Evolutionary conservation across 106 monocot genomes (phyloP), one percentile per base, ranked within the genome.

Genomic region (Dendrobium nobile): DNA sequence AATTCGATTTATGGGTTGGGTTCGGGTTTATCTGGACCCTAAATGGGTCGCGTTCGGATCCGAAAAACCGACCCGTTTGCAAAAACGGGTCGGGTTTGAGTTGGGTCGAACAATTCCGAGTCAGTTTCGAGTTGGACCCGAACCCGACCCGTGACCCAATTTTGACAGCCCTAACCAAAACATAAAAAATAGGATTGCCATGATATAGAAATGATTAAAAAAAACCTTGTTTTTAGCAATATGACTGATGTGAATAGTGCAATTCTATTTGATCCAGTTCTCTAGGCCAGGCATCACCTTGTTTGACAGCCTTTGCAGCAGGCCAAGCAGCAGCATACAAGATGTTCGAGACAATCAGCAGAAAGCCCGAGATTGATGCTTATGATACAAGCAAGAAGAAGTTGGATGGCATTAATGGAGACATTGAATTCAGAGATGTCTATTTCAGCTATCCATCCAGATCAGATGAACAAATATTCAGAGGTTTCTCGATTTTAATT

Each of bases 281-380:
- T 18, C 44, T 80, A 51, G 80, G 80, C 19, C 80, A 80, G 54
- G 72, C 72, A 40, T 72, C 80, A 26, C 80, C 80, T 51, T 55
- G 73, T n/a, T 27, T 72, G 73, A n/a, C 54, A 24, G 72, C 80
- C 5, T 73, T 80, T 73, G 80, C 73, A 54, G 72, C 80, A 19
- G 80, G 80, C 28, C 80, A 55, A 72, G 80, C 48, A 2, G 80
- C 80, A 48, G 80, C 80, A 8, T 80, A 48, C 37, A 80, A 73
- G 54, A 80, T 80, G 80, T 73, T 80, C 18, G 73, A 80, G 54
- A 80, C 73, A 4, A 79, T 79, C 42, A 79, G 22, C 22, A 79
- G 79, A 65, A 79, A 79, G 65, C 79, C 79, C 2, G 61, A 72
- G 72, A 80, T 80, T 73, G 80, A 80, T 73, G 80, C 54, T 37